Base-by-base conservation (phyloP, 2,329 filamentous ascomycete genomes). In the Cordyceps javanica region DNA sequence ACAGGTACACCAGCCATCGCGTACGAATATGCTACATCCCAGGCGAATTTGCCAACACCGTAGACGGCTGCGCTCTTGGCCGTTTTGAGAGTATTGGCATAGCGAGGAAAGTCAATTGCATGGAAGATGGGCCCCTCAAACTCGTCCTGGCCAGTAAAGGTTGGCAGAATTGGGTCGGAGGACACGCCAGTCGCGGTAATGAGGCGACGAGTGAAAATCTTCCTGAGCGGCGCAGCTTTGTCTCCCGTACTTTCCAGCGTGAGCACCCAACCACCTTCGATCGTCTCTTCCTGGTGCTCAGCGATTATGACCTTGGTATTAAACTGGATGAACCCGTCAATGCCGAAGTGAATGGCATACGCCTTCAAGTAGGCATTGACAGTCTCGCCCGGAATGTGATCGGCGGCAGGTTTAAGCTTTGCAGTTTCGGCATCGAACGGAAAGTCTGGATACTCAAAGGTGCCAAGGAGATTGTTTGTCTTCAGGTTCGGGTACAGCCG, bases 371-470 rank as follows among this genome's bases (percentile, higher is more conserved):
- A 83, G 13, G 71, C 62, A 60, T 81, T 72, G 30, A 82, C 65
- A 5, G 74, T 72, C 9, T 66, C 60, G 1, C 77, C 80, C 1
- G 79, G 73, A 9, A 82, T 78, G 60, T 80, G 74, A n/a, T 59
- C 57, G 61, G 80, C 64, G 3, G 73, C 73, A 0, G 70, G 67
- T 45, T 74, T 66, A 26, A 82, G 69, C 1, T 73, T 74, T 62
- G 81, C 86, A 0, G 71, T 76, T 21, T 77, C 77, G 8, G 73
- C 69, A 59, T 79, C 75, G 83, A 92, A 87, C 19, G 87, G 86
- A 60, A 89, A 90, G 64, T 90, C 89, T 0, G 83, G 82, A 64
- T 82, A 91, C 68, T 92, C 87, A 63, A 86, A 90, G 0, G 83
- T 87, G 3, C 88, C 88, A 11, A 86, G 69, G 67, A 90, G 79